phyloP scores from a whole-genome alignment of 352 stramenopile genomes.

The Phytophthora megakarya region DNA sequence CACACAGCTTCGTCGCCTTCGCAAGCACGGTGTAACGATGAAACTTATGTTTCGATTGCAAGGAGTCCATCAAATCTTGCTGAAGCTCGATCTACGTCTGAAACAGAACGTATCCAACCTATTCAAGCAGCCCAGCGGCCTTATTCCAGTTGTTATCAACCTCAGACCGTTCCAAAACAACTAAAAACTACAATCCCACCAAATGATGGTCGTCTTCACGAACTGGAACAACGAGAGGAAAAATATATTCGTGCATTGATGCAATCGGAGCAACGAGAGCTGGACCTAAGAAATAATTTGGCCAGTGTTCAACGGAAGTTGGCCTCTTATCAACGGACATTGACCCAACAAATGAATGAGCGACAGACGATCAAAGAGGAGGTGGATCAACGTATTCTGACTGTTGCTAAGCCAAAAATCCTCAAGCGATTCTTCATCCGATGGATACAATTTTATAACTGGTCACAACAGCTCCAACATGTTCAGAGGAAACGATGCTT shows the following conservation, averaged over 20 bases:
- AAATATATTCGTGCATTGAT: constrained; percentile 81
- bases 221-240: constrained; percentile 68
- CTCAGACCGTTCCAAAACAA: not conserved
- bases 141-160: not conserved
- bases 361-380: constrained; percentile 62
- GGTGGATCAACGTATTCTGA: constrained; percentile 43
- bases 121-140: not conserved
- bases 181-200: not conserved
- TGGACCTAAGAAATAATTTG: constrained; percentile 67
- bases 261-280: constrained; percentile 75
- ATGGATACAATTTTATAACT: constrained; percentile 66
- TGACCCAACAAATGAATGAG: constrained; percentile 50
- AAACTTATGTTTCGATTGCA: constrained; percentile 19
- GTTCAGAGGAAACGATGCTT: constrained; percentile 51
- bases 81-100: not conserved
- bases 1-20: constrained; percentile 18
- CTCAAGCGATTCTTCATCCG: constrained; percentile 57
- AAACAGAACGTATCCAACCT: not conserved
- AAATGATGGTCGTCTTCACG: constrained; percentile 43
- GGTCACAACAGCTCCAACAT: constrained; percentile 52
- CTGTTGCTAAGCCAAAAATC: constrained; percentile 58
- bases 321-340: constrained; percentile 41
- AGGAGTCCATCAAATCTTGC: constrained; percentile 9
- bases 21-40: not conserved
- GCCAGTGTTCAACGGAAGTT: constrained; percentile 50